Evolutionary conservation across 345 rosid species (phyloP), one percentile per base, ranked within the genome.

Genomic region (Gossypium turneri): DNA sequence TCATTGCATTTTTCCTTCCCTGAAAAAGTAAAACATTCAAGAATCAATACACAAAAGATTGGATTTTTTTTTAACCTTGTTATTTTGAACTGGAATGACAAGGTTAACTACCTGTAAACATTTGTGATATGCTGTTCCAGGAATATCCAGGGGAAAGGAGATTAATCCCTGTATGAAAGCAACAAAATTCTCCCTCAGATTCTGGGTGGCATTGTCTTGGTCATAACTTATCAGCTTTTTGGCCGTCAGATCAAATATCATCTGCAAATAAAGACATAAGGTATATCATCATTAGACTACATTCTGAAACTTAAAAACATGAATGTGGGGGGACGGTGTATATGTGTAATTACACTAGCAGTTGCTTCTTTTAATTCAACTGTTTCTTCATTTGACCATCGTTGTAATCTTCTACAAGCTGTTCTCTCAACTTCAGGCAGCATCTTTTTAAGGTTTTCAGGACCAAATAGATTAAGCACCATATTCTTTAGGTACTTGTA

Each of bases 101-200:
- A 25, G 38, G n/a, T 34, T 61, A 51, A 73, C 13, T 77, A 95
- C 99, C 94, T 85, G 84, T 74, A 95, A 85, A 85, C 99, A 95
- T 84, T 82, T 87, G 84, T 92, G 96, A 80, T 92, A 95, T 50
- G 99, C 97, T 16, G 99, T 92, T 81, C 99, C 99, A 27, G 99
- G 99, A 73, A 95, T 79, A 59, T 92, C 81, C 80, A 95, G 65
- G 10, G 99, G 98, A 79, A 95, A 91, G 60, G 99, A 95, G 76
- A 95, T 95, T 75, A 95, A 83, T 75, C 99, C 99, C 64, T 81
- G 91, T 61, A 92, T 91, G 79, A 95, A 95, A 4, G 98, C 94
- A 77, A 82, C 89, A 70, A 95, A 95, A 77, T 87, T 95, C 44
- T 82, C 93, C 79, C 97, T 87, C 47, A 95, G 85, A 80, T 91